These are phyloP conservation scores for Cicer pinnatifidum DNA, from an alignment of 306 rosid genomes.

Conservation along the genomic window DNA sequence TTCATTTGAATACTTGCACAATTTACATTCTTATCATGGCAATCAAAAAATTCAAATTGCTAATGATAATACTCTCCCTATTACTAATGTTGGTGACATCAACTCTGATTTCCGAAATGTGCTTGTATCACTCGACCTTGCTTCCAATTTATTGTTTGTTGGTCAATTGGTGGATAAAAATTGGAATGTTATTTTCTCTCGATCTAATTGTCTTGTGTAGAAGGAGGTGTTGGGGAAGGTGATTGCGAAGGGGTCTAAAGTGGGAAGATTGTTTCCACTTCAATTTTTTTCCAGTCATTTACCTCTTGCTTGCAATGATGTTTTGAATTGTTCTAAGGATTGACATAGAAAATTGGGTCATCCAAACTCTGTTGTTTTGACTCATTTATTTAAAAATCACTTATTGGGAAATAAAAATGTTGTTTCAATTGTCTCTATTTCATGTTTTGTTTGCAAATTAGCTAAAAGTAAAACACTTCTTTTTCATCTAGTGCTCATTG, in stretches of 20 bases:
- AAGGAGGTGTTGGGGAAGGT: not conserved
- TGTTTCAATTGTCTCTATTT: not conserved
- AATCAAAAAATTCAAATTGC: no score
- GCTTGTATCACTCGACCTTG: not conserved
- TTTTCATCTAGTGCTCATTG: not conserved
- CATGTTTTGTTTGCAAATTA: not conserved
- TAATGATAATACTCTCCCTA: no score
- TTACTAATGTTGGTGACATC: no score
- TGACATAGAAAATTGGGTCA: not conserved
- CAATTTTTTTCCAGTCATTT: not conserved
- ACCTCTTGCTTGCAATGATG: not conserved
- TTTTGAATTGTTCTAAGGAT: not conserved
- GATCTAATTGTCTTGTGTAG: not conserved
- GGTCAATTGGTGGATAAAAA: not conserved
- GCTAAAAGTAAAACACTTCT: not conserved
- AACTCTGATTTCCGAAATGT: not conserved
- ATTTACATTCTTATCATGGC: no score
- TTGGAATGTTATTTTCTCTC: not conserved
- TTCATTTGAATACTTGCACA: no score
- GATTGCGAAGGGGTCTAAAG: slow-evolving; percentile 6
- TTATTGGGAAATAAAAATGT: not conserved
- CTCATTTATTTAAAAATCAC: not conserved
- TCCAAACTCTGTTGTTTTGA: not conserved
- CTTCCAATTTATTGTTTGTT: not conserved
- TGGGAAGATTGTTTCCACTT: not conserved